These are phyloP conservation scores for Samsoniella hepiali DNA, from an alignment of 2,329 filamentous ascomycete species.

Conservation along the genomic window DNA sequence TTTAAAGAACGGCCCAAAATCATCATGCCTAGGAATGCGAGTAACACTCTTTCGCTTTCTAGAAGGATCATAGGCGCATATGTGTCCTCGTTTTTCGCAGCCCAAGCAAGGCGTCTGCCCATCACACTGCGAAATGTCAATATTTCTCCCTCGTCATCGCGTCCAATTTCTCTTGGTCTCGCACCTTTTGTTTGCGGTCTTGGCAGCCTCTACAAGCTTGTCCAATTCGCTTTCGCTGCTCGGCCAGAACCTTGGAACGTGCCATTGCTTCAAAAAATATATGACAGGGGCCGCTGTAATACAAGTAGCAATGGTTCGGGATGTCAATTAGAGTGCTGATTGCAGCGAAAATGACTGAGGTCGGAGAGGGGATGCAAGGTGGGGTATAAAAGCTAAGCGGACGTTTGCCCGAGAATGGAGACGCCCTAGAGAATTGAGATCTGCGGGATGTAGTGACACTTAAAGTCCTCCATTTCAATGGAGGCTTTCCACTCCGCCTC, in stretches of 20 bases:
- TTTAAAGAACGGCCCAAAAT: neutral
- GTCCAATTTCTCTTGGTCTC: constrained; percentile 20
- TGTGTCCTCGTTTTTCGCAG: constrained; percentile 51
- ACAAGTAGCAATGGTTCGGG: neutral
- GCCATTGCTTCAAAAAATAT: constrained; percentile 41
- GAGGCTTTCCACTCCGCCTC: neutral
- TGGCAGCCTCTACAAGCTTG: constrained; percentile 65
- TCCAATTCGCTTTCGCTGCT: constrained; percentile 60
- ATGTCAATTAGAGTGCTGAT: neutral
- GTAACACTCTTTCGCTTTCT: constrained; percentile 22
- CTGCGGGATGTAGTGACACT: neutral
- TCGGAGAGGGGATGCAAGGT: neutral
- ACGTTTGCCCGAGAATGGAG: constrained; percentile 3
- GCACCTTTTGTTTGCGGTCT: constrained; percentile 64
- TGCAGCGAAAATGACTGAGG: neutral
- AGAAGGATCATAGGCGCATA: constrained; percentile 38
- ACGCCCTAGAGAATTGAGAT: neutral
- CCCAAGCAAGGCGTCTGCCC: constrained; percentile 55
- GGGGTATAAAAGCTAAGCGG: neutral
- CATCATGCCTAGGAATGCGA: neutral
- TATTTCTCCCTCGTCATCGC: neutral
- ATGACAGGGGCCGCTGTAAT: neutral
- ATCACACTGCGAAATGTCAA: constrained; percentile 49
- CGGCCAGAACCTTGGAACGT: constrained; percentile 52
- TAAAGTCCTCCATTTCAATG: neutral